Conservation (phyloP, 495 filamentous ascomycete genomes). For the Aspergillus leporis region DNA sequence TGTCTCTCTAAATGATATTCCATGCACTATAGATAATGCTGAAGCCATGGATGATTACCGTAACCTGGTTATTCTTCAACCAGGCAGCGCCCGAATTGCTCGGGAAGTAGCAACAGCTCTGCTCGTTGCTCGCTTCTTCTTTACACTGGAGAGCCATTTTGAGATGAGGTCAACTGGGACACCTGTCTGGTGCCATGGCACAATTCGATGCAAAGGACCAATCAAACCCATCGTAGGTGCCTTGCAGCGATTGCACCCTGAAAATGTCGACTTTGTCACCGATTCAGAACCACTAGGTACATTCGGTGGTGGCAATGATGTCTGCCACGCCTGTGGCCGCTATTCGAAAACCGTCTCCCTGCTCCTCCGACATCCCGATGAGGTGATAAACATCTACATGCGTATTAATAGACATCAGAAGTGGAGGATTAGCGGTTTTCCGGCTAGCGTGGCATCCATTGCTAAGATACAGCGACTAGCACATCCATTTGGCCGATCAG, state of each 20-base stretch:
- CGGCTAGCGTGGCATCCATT: constrained; percentile 15
- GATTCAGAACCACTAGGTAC: constrained; percentile 16
- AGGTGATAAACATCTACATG: constrained; percentile 22
- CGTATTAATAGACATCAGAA: constrained; percentile 10
- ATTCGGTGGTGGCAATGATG: constrained; percentile 13
- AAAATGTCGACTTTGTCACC: constrained; percentile 17
- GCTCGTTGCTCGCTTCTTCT: constrained; percentile 25
- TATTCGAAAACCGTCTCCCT: constrained; percentile 20
- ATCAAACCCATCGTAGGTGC: constrained; percentile 16
- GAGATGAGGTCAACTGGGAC: constrained; percentile 10
- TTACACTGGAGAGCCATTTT: constrained; percentile 8
- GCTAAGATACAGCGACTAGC: constrained; percentile 11
- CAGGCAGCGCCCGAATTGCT: constrained; percentile 18
- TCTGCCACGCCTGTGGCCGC: constrained; percentile 19
- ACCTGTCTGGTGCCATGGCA: constrained; percentile 18
- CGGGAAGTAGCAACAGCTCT: constrained; percentile 20
- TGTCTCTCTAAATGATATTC: constrained; percentile 15
- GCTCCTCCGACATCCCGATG: constrained; percentile 11
- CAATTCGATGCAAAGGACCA: constrained; percentile 23
- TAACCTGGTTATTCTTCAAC: constrained; percentile 21
- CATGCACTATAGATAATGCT: constrained; percentile 19
- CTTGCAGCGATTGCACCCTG: constrained; percentile 16
- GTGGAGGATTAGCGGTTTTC: constrained; percentile 26
- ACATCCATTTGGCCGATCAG: constrained; percentile 15
- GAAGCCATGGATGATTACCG: constrained; percentile 24